Conservation (phyloP, 176 grass and related monocot genomes). For the Neostapfia colusana region DNA sequence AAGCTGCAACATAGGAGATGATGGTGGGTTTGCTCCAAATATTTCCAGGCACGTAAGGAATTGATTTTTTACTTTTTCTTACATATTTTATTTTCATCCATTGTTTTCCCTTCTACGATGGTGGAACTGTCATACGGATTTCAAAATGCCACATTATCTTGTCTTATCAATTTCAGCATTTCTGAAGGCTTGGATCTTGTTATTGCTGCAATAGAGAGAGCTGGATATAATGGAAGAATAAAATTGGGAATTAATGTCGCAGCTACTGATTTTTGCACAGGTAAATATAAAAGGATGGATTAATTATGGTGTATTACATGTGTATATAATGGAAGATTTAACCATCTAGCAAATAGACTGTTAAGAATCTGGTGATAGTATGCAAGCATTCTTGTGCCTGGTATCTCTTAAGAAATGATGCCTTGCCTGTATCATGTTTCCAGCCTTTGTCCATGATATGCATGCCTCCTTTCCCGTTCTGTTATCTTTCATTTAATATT, state of each 20-base stretch:
- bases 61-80: slow-evolving; percentile 26
- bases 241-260: slow-evolving; percentile 83
- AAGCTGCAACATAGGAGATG: slow-evolving; percentile 79
- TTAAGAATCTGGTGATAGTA: not conserved
- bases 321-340: slow-evolving; percentile 6
- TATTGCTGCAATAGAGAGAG: slow-evolving; percentile 86
- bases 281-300: slow-evolving; percentile 42
- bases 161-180: slow-evolving; percentile 59
- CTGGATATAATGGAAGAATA: slow-evolving; percentile 92
- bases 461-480: not conserved
- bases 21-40: slow-evolving; percentile 96
- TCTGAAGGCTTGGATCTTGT: slow-evolving; percentile 87
- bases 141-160: slow-evolving; percentile 35
- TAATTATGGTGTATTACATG: not conserved
- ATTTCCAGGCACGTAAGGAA: slow-evolving; percentile 76
- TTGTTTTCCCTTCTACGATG: not conserved
- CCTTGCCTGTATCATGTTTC: not conserved
- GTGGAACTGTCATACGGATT: slow-evolving; percentile 26
- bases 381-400: slow-evolving; percentile 1
- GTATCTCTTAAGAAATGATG: not conserved
- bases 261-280: slow-evolving; percentile 92
- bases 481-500: slow-evolving; percentile 15
- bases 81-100: not conserved
- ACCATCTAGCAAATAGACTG: not conserved
- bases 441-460: not conserved